These are phyloP conservation scores for Colletotrichum graminicola DNA, from an alignment of 2,329 filamentous ascomycete genomes.

Conservation along the genomic window DNA sequence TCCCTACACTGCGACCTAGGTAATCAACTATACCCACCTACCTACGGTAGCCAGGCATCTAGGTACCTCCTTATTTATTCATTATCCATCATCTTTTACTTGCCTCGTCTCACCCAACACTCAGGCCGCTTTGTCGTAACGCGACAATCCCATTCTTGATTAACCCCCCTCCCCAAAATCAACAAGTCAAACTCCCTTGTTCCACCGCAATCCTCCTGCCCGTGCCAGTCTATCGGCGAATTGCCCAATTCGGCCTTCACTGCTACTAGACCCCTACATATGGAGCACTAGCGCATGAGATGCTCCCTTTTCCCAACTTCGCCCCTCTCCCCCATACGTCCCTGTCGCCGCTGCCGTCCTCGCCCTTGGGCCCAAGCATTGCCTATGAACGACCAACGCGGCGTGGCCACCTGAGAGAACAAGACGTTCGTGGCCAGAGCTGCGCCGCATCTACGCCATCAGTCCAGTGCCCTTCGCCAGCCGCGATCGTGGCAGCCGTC, in stretches of 20 bases:
- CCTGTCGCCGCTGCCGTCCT: background rate
- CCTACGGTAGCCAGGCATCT: too few species aligned
- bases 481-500: conserved; percentile 20
- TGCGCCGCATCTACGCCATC: background rate
- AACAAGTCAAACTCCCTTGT: conserved; percentile 11
- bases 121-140: conserved; percentile 11
- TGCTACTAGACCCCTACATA: background rate
- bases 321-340: background rate
- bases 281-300: background rate
- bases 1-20: background rate
- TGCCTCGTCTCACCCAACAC: background rate
- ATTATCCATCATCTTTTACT: background rate
- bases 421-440: background rate
- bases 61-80: background rate
- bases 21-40: too few species aligned
- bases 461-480: background rate
- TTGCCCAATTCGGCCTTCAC: conserved; percentile 9
- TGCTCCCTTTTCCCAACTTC: conserved; percentile 1
- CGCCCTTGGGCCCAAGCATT: background rate
- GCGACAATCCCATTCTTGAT: conserved; percentile 8
- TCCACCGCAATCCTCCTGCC: conserved; percentile 4
- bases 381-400: background rate
- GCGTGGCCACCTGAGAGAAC: background rate
- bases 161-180: background rate
- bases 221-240: conserved; percentile 22